phyloP scores from a whole-genome alignment of 139 green algal genomes.

The Ettlia oleoabundans region DNA sequence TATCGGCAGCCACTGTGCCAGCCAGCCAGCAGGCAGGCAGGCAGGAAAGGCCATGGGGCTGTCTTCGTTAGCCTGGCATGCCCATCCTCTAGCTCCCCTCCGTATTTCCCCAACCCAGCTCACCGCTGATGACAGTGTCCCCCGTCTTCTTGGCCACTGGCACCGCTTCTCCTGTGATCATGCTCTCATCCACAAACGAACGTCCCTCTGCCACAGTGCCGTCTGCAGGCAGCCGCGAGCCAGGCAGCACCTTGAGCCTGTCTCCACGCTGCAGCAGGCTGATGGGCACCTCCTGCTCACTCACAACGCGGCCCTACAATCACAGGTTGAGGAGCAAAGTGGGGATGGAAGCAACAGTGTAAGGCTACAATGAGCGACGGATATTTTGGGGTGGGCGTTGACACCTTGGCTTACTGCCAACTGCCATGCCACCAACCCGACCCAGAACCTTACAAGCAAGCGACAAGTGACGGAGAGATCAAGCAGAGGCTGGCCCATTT shows the following conservation, averaged over 20 bases:
- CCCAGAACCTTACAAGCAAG: background rate
- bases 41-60: too few species aligned
- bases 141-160: slow-evolving; percentile 77
- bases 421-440: background rate
- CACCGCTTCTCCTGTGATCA: slow-evolving; percentile 90
- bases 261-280: slow-evolving; percentile 85
- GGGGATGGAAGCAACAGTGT: background rate
- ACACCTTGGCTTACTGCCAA: background rate
- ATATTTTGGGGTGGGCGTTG: background rate
- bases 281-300: slow-evolving; percentile 67
- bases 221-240: slow-evolving; percentile 83
- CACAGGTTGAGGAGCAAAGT: background rate
- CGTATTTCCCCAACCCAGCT: too few species aligned
- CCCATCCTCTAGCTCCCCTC: too few species aligned
- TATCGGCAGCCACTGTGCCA: too few species aligned
- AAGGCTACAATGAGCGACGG: background rate
- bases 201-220: slow-evolving; percentile 78
- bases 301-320: slow-evolving; percentile 9
- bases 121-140: slow-evolving; percentile 73
- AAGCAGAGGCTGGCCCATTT: too few species aligned
- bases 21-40: too few species aligned
- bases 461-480: background rate
- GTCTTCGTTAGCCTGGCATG: too few species aligned
- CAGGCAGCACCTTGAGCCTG: slow-evolving; percentile 85
- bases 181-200: slow-evolving; percentile 90